Percentiles rank a stretch among this genome's conserved stretches.
Evolutionary conservation across 805 yeast species (phyloP).

Genomic region (Kuraishia piskuri): DNA sequence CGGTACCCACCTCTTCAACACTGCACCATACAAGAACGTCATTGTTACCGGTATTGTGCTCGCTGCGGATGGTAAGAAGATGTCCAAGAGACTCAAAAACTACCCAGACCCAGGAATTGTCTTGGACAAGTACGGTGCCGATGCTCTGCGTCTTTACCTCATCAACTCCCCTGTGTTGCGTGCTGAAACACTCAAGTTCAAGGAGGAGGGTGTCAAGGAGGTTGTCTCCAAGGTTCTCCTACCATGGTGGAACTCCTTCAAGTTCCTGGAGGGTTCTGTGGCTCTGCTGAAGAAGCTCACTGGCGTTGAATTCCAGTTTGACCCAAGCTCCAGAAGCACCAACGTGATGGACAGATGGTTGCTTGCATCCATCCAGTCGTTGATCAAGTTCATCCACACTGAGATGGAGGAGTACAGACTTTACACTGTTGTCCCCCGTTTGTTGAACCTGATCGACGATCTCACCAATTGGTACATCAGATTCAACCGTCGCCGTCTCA

Average conservation of each 20-base stretch:
- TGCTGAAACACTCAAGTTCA: conserved; percentile 94
- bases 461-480: conserved; percentile 98
- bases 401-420: conserved; percentile 90
- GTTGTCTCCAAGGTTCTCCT: conserved; percentile 90
- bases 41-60: conserved; percentile 94
- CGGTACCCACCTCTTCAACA: conserved; percentile 89
- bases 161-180: conserved; percentile 96
- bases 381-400: conserved; percentile 73
- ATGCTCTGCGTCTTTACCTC: conserved; percentile 90
- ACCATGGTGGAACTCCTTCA: conserved; percentile 98
- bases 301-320: conserved; percentile 62
- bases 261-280: conserved; percentile 92
- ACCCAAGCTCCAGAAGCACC: conserved; percentile 52
- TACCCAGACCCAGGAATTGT: conserved; percentile 91
- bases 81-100: conserved; percentile 97
- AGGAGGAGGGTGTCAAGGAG: conserved; percentile 98
- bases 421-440: conserved; percentile 92
- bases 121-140: conserved; percentile 90
- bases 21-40: conserved; percentile 91
- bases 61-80: conserved; percentile 97
- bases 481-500: conserved; percentile 94
- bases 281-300: conserved; percentile 74
- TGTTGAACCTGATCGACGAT: conserved; percentile 82
- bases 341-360: conserved; percentile 98
- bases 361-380: conserved; percentile 90